Evolutionary conservation across 495 filamentous ascomycete species (phyloP), one percentile per base, ranked within the genome.

Genomic region (Acidiella bohemica): DNA sequence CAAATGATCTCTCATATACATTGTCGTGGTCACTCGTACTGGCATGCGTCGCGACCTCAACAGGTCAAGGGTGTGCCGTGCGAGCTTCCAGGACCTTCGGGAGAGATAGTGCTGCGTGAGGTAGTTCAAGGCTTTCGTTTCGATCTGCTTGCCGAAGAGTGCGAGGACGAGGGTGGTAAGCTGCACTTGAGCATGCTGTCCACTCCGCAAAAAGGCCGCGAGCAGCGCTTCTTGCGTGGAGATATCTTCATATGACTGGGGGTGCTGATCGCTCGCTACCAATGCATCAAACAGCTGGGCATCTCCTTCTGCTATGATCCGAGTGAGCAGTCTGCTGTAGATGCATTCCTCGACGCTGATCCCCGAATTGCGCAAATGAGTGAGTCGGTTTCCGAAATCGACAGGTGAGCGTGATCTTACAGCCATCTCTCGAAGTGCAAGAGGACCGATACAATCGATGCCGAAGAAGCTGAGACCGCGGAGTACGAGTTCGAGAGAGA

Each of bases 341-440:
- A 72, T 61, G 20, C 20, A 12, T 2, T 67, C 54, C 8, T 63
- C 66, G 4, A 79, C 56, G 0, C 65, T 63, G n/a, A 88, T 78
- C 0, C 71, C 72, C 2, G 66, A 62, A 35, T 66, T 50, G 31
- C 67, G 59, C 9, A 90, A 62, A 29, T 68, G 61, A 13, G 63
- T 59, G 24, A 87, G 66, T 22, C 70, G 72, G 4, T 61, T 48
- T 12, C 66, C 41, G 30, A 88, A 57, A 8, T 67, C 65, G 16
- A 66, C 58, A 2, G 72, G 49, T 1, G 67, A 68, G 14, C 63
- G 56, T 16, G 78, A 68, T 49, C 81, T 64, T 3, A 72, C 44
- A 9, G 75, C 78, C 56, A 93, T 68, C 24, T 83, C 75, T 33
- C 81, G 75, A 32, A 90, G 41, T 3, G 81, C 76, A 9, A 78